Base-by-base conservation (phyloP, 805 yeast genomes). In the Zygosaccharomyces rouxii region DNA sequence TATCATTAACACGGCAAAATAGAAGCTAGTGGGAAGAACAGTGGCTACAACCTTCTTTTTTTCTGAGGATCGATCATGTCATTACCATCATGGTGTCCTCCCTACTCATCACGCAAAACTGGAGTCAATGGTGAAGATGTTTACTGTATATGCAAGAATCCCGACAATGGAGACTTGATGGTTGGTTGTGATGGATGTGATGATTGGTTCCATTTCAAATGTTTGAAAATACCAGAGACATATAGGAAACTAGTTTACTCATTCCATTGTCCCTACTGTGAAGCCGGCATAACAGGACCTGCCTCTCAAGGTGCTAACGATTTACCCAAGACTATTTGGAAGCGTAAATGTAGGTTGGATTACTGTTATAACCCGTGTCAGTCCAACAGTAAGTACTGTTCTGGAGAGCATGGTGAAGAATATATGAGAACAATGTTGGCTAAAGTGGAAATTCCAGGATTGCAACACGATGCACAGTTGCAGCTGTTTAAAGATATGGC, bases 181-280 rank as follows among this genome's bases (percentile, higher is more conserved):
- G 85, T 90, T n/a, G 88, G 86, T 0, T 89, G 97, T 63, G 97
- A 89, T 63, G 90, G 88, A 5, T 90, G 97, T 67, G 96, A 89
- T 59, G 96, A 88, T 50, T 90, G 97, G 97, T 90, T 76, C 62
- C 97, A 90, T 67, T 87, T 89, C 66, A 71, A 69, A 40, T 90
- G 97, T 63, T 78, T 89, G 75, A 75, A 74, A 45, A 62, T 89
- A 31, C 74, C 81, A 44, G 63, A 62, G 7, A 67, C 71, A 46
- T 76, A 75, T 58, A 74, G 78, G 49, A 72, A 75, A 35, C 69
- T 89, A 44, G 81, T 89, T 9, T 73, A 77, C 41, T 76, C 77
- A 47, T 89, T 77, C 60, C 84, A 71, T 61, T 89, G 97, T 60
- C 84, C 84, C 7, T 79, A 81, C 49, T 89, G 97, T 64, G 78